phyloP scores from a whole-genome alignment of 495 filamentous ascomycete species.

The Xylaria sp. region DNA sequence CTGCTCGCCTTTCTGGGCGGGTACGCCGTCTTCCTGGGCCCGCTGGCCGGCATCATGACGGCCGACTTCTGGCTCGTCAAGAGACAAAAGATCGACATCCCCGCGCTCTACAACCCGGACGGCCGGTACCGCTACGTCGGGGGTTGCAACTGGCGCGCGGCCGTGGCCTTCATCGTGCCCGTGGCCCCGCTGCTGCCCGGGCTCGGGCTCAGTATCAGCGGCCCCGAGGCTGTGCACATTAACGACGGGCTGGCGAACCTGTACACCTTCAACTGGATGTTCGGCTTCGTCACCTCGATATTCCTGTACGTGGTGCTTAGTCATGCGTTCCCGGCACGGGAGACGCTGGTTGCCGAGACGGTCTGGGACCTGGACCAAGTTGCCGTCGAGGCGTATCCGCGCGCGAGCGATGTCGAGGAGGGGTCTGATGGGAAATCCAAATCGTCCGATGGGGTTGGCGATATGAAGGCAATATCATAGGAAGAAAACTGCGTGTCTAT shows the following conservation, averaged over 20 bases:
- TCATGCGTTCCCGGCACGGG: constrained; percentile 41
- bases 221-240: constrained; percentile 46
- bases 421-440: constrained; percentile 4
- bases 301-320: constrained; percentile 47
- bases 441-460: neutral
- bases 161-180: constrained; percentile 67
- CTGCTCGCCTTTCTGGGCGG: constrained; percentile 69
- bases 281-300: constrained; percentile 54
- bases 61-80: constrained; percentile 75
- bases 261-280: constrained; percentile 59
- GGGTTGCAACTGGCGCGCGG: constrained; percentile 71
- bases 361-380: constrained; percentile 42
- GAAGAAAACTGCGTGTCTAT: neutral
- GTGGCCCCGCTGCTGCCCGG: constrained; percentile 67
- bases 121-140: constrained; percentile 61
- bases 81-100: constrained; percentile 63
- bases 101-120: constrained; percentile 61
- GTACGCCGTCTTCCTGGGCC: constrained; percentile 72
- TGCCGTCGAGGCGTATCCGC: constrained; percentile 31
- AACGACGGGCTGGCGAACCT: constrained; percentile 46
- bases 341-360: constrained; percentile 41
- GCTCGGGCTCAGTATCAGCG: constrained; percentile 45
- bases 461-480: neutral
- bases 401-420: constrained; percentile 23
- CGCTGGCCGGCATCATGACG: constrained; percentile 71